A percentile compares a stretch with the other conserved stretches of the same genome.
Conservation (phyloP, 2,329 filamentous ascomycete genomes). For the Verticillium nonalfalfae region DNA sequence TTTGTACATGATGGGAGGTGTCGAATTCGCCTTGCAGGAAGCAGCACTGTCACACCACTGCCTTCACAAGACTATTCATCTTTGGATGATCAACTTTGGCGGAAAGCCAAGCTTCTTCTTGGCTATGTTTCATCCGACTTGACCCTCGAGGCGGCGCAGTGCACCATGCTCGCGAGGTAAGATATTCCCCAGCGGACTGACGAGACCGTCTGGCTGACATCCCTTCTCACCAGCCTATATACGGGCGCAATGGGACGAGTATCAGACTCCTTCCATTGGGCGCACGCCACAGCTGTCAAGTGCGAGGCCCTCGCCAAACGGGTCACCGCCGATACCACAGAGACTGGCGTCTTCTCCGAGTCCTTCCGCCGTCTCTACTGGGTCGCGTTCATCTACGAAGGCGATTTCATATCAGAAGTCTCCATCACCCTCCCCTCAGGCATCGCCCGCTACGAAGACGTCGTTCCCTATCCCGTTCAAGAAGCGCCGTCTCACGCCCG, state of each 20-base stretch:
- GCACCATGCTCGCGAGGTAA: conserved; percentile 20
- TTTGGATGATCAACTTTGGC: conserved; percentile 12
- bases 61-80: not conserved
- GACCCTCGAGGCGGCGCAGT: conserved; percentile 17
- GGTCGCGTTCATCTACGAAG: conserved; percentile 21
- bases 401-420: conserved; percentile 22
- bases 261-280: conserved; percentile 17
- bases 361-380: conserved; percentile 19
- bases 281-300: conserved; percentile 18
- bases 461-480: conserved; percentile 15
- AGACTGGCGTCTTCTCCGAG: conserved; percentile 7
- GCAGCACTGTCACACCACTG: not conserved
- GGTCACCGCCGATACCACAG: not conserved
- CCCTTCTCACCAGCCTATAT: conserved; percentile 14
- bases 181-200: not conserved
- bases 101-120: conserved; percentile 15
- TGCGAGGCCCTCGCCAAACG: conserved; percentile 16
- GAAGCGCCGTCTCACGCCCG: not conserved
- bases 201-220: not conserved
- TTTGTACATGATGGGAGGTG: conserved; percentile 3
- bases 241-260: conserved; percentile 16
- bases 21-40: not conserved
- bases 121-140: conserved; percentile 14
- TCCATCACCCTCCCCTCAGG: conserved; percentile 19
- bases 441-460: conserved; percentile 20